Conservation (phyloP, 805 yeast genomes). For the Kodamaea fukazawae region DNA sequence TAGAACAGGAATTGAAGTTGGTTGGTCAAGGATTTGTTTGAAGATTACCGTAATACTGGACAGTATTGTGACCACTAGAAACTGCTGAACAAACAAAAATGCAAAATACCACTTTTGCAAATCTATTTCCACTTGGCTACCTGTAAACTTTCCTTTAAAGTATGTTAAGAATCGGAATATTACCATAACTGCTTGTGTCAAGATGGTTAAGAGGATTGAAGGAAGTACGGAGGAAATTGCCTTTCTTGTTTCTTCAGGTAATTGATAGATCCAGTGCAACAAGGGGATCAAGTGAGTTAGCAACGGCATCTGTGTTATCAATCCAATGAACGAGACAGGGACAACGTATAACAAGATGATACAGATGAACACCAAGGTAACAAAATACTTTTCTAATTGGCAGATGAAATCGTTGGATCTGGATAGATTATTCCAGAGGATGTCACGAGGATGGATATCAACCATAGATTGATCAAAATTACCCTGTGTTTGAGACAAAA, state of each 20-base stretch:
- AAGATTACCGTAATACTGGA: conserved; percentile 68
- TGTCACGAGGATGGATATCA: conserved; percentile 63
- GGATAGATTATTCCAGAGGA: conserved; percentile 66
- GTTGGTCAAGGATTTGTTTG: conserved; percentile 61
- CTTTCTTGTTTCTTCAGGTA: conserved; percentile 54
- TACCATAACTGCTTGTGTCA: conserved; percentile 61
- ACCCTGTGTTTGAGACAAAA: conserved; percentile 44
- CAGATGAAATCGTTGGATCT: conserved; percentile 34
- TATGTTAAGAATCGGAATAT: conserved; percentile 54
- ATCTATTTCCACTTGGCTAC: conserved; percentile 62
- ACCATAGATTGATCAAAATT: conserved; percentile 42
- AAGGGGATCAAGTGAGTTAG: conserved; percentile 61
- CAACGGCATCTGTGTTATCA: conserved; percentile 71
- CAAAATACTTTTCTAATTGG: conserved; percentile 40
- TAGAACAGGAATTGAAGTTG: conserved; percentile 67
- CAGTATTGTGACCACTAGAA: conserved; percentile 80
- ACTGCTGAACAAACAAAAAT: conserved; percentile 78
- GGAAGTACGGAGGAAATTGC: conserved; percentile 65
- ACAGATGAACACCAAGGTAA: conserved; percentile 44
- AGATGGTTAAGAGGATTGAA: conserved; percentile 57
- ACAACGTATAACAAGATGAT: conserved; percentile 66
- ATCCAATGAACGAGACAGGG: conserved; percentile 79
- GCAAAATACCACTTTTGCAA: conserved; percentile 76
- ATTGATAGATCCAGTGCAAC: conserved; percentile 49
- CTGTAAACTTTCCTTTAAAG: conserved; percentile 59